Conservation (phyloP, 305 asterid species). For the Solanum aculeatissimum region DNA sequence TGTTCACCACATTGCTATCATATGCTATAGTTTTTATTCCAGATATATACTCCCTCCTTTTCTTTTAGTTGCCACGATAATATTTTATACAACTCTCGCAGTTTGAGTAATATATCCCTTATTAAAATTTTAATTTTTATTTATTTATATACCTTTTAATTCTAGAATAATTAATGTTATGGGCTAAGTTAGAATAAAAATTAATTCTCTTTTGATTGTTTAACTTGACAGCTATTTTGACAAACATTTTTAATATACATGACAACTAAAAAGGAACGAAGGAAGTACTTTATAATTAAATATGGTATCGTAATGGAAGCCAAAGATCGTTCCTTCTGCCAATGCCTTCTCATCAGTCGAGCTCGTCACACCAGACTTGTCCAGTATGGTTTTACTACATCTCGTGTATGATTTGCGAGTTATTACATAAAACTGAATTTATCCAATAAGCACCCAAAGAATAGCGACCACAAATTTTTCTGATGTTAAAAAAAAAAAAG, state of each 20-base stretch:
- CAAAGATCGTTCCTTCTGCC: not conserved
- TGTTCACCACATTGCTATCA: not conserved
- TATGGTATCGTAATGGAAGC: not conserved
- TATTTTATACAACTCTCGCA: too few relatives aligned
- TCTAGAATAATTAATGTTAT: too few relatives aligned
- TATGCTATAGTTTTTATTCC: not conserved
- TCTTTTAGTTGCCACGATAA: too few relatives aligned
- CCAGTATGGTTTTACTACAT: not conserved
- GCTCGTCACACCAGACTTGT: not conserved
- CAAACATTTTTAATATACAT: too few relatives aligned
- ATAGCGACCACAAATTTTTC: accelerated
- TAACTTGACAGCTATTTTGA: too few relatives aligned
- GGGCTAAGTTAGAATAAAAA: too few relatives aligned
- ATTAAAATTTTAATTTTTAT: too few relatives aligned
- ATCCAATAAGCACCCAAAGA: not conserved
- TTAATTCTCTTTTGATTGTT: too few relatives aligned
- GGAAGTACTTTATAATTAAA: not conserved
- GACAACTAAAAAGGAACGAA: too few relatives aligned
- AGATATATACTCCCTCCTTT: not conserved
- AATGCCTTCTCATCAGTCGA: not conserved
- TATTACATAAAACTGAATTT: not conserved
- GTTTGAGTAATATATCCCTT: too few relatives aligned
- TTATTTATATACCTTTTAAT: too few relatives aligned
- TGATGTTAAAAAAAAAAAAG: not conserved
- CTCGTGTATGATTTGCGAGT: not conserved